Evolutionary conservation across 2,329 filamentous ascomycete genomes (phyloP), one percentile per base, ranked within the genome.

Genomic region (Fusarium sp.): DNA sequence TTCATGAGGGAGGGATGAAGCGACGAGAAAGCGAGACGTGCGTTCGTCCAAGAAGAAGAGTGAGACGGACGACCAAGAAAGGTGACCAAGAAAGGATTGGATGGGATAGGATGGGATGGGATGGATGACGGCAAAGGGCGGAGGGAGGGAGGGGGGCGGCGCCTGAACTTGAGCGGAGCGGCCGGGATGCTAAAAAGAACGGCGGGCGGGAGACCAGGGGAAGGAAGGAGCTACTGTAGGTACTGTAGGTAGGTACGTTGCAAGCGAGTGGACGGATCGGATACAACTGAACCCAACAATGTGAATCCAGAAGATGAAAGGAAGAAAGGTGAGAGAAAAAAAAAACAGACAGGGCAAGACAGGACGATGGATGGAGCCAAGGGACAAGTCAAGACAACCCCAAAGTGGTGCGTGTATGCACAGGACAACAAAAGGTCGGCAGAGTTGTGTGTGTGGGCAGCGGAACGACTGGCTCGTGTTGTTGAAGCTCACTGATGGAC

Each of bases 1-100:
- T 61, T 73, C 76, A 79, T 79, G 61, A 56, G 62, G 56, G 56
- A 66, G 42, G 53, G n/a, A 46, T 27, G 16, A 61, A 56, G 20
- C 8, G 51, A 42, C 53, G 22, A 49, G 46, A 67, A 9, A 17
- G 53, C 6, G 44, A 51, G 44, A 6, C 24, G 24, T 11, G 24
- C 14, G 44, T 46, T 61, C 14, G 44, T 46, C 65, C 36, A 49
- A 49, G 40, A 53, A 49, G 62, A 70, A 35, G 67, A 53, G 22
- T 33, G 20, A 36, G 62, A 57, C 27, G 58, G 35, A 40, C 42
- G 27, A 31, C 38, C 57, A 66, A 62, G 33, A 27, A 55, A 55
- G 58, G 40, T 44, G 40, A 44, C 40, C 40, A 44, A 44, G 40
- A 44, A 44, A 44, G 40, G 40, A 44, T 42, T 42, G 40, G 40